A percentile compares a stretch with the other conserved stretches of the same genome.
phyloP scores from a whole-genome alignment of 495 filamentous ascomycete genomes.

The Cercophora newfieldiana region DNA sequence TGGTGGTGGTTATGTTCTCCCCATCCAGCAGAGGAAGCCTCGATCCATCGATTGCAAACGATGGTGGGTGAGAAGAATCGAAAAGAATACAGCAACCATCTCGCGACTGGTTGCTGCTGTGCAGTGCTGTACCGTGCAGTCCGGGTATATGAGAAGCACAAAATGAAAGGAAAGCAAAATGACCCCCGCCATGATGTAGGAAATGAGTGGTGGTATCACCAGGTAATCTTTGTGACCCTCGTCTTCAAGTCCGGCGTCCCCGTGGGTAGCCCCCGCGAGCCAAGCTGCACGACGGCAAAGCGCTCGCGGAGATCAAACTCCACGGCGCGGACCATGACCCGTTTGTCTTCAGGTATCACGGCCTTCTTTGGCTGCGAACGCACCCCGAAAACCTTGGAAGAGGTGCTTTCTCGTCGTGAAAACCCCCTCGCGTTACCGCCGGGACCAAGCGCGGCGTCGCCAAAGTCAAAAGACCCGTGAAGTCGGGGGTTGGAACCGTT shows the following conservation, averaged over 20 bases:
- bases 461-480: conserved; percentile 34
- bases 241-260: conserved; percentile 48
- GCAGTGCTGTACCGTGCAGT: not conserved
- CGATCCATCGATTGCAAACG: not conserved
- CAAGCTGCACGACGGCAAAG: conserved; percentile 49
- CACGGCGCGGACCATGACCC: conserved; percentile 56
- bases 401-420: conserved; percentile 34
- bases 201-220: conserved; percentile 33
- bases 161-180: conserved; percentile 8
- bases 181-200: not conserved
- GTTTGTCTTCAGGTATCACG: conserved; percentile 46
- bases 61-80: not conserved
- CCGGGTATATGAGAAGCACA: conserved; percentile 14
- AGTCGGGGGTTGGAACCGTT: conserved; percentile 25
- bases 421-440: conserved; percentile 44
- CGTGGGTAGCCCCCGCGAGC: conserved; percentile 49
- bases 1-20: not conserved
- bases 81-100: not conserved
- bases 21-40: not conserved
- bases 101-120: not conserved
- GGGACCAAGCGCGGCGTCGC: conserved; percentile 41
- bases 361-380: not conserved
- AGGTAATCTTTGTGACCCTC: conserved; percentile 43
- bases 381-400: conserved; percentile 12
- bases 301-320: conserved; percentile 53